Base-by-base conservation (phyloP, 179 eudicot genomes). In the Spinacia oleracea region DNA sequence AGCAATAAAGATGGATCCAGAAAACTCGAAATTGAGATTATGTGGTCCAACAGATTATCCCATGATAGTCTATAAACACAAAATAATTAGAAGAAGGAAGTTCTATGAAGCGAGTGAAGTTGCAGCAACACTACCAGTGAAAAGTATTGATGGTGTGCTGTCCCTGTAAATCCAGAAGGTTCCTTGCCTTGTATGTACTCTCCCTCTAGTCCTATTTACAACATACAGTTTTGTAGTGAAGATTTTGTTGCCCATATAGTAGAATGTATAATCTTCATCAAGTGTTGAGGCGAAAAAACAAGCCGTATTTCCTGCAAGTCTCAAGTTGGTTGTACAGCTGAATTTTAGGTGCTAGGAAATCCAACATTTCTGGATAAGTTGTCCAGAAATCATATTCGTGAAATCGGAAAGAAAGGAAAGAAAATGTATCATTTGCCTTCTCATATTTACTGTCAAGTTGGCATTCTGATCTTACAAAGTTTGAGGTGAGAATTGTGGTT, bases 21-120 rank as follows among this genome's bases (percentile, higher is more conserved):
- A 77, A 91, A 88, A 5, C 91, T 93, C 38, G 97, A 93, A 85
- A 86, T 93, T 50, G 97, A 89, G 84, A 88, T 93, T 66, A 89
- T 86, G 68, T 93, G 97, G 98, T 90, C 97, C 70, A 91, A 90
- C 77, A 81, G 90, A 65, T 71, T 74, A 48, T 83, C 89, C n/a
- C 63, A 77, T 74, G 88, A 86, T 83, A 81, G 77, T 77, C n/a
- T 75, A 79, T 88, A 83, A 86, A 70, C 55, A 32, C 46, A 70
- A 60, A 69, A 66, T 48, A 14, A 25, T 31, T 70, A 70, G 14
- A 65, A 65, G 40, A 53, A 66, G 79, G 56, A 81, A 69, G 60
- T 75, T 34, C 21, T 62, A 58, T 55, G 38, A 35, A 35, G 80
- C 18, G 38, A 74, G 82, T 18, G 72, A 74, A 66, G 58, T 53